Conservation (phyloP, 2,329 filamentous ascomycete species). For the Aspergillus ustus region DNA sequence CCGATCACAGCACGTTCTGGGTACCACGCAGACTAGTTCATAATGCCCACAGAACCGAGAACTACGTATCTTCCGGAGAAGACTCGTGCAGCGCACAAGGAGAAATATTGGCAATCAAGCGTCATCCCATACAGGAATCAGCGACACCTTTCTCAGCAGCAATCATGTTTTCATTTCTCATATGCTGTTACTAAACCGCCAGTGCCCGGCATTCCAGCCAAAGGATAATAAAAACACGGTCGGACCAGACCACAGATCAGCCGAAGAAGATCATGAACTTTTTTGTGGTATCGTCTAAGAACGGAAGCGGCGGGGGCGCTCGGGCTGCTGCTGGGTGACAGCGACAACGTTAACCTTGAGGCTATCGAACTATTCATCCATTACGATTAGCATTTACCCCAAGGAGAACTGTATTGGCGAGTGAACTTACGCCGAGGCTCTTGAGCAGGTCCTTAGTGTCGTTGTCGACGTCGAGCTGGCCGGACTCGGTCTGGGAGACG, state of each 20-base stretch:
- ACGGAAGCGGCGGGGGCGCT: conserved; percentile 74
- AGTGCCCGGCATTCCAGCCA: conserved; percentile 33
- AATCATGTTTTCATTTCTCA: conserved; percentile 48
- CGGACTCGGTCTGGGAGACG: conserved; percentile 90
- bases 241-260: conserved; percentile 34
- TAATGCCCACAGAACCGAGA: background rate
- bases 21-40: background rate
- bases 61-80: conserved; percentile 29
- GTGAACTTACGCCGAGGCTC: conserved; percentile 87
- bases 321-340: conserved; percentile 86
- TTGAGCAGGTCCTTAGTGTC: conserved; percentile 99
- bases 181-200: conserved; percentile 36
- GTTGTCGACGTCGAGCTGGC: conserved; percentile 90
- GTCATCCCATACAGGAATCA: conserved; percentile 75
- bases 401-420: background rate
- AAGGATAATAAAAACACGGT: conserved; percentile 25
- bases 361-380: conserved; percentile 76
- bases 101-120: conserved; percentile 85
- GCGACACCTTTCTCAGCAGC: conserved; percentile 79
- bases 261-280: conserved; percentile 36
- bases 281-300: conserved; percentile 23
- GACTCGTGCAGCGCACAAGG: conserved; percentile 27
- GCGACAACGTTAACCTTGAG: conserved; percentile 95
- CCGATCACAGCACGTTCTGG: background rate
- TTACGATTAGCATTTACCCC: background rate